phyloP scores from a whole-genome alignment of 192 early-diverging fungal species.

The Umbelopsis ramanniana region DNA sequence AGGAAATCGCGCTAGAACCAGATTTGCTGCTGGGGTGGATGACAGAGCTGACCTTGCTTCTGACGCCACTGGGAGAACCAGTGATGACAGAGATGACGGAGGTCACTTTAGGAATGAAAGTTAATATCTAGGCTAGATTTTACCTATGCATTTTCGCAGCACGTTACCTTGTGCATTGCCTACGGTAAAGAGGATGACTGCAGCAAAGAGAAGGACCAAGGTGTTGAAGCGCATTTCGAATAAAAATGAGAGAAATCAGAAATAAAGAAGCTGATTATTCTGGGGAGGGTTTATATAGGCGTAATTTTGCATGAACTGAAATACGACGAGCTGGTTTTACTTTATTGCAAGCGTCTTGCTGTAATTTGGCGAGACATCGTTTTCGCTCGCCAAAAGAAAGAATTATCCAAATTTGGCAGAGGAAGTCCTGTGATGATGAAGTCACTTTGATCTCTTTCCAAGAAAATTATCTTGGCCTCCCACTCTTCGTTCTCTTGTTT shows the following conservation, averaged over 20 bases:
- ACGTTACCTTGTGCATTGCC: not conserved
- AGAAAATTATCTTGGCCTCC: not conserved
- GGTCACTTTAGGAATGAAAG: not conserved
- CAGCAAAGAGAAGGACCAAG: not conserved
- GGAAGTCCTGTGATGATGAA: not conserved
- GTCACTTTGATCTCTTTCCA: not conserved
- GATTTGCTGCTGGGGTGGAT: not conserved
- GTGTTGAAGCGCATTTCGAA: slow-evolving; percentile 6
- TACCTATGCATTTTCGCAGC: too few species aligned
- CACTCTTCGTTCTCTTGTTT: not conserved
- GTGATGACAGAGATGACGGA: not conserved
- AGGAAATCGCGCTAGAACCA: not conserved
- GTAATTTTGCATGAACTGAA: not conserved
- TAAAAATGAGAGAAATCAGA: not conserved
- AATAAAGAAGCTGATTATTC: too few species aligned
- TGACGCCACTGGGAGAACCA: not conserved
- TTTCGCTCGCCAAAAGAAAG: not conserved
- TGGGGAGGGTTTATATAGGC: not conserved
- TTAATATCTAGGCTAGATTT: too few species aligned
- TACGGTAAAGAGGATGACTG: not conserved
- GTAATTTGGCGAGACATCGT: not conserved
- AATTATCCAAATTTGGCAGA: not conserved
- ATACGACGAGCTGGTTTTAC: not conserved
- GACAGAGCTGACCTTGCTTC: not conserved
- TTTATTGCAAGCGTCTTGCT: not conserved